Conservation (phyloP, 2,329 filamentous ascomycete species). For the Hymenoscyphus linearis region DNA sequence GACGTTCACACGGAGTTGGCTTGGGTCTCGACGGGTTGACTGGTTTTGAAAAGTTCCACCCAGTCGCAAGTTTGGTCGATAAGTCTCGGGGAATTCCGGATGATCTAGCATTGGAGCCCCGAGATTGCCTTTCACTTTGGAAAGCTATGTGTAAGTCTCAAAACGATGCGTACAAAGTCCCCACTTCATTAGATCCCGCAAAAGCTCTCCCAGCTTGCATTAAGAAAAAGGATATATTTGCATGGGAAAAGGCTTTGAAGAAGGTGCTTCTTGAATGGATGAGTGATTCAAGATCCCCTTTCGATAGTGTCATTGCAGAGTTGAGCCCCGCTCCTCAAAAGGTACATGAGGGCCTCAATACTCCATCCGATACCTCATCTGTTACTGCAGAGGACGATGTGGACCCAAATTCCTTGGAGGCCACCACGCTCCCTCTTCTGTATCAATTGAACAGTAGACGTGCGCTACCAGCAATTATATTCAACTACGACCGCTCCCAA, state of each 20-base stretch:
- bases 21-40: slow-evolving; percentile 41
- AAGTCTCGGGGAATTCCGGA: slow-evolving; percentile 57
- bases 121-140: slow-evolving; percentile 66
- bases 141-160: slow-evolving; percentile 55
- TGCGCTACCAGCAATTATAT: slow-evolving; percentile 68
- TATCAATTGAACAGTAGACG: slow-evolving; percentile 55
- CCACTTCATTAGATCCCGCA: slow-evolving; percentile 44
- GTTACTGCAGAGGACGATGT: slow-evolving; percentile 16
- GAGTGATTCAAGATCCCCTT: slow-evolving; percentile 41
- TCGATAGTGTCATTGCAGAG: slow-evolving; percentile 41
- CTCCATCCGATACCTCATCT: slow-evolving; percentile 16
- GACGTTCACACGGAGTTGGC: slow-evolving; percentile 33
- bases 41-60: slow-evolving; percentile 48
- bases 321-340: slow-evolving; percentile 31
- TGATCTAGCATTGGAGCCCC: slow-evolving; percentile 64
- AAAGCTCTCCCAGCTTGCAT: slow-evolving; percentile 47
- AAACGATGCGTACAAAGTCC: slow-evolving; percentile 45
- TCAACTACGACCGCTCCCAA: slow-evolving; percentile 65
- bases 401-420: slow-evolving; percentile 32
- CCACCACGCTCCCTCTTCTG: slow-evolving; percentile 52
- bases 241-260: slow-evolving; percentile 62
- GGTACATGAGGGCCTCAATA: slow-evolving; percentile 6
- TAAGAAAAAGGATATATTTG: slow-evolving; percentile 59
- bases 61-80: slow-evolving; percentile 57
- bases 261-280: slow-evolving; percentile 55